phyloP scores from a whole-genome alignment of 1,284 basidiomycete genomes.

The Erythrobasidium hasegawianum region DNA sequence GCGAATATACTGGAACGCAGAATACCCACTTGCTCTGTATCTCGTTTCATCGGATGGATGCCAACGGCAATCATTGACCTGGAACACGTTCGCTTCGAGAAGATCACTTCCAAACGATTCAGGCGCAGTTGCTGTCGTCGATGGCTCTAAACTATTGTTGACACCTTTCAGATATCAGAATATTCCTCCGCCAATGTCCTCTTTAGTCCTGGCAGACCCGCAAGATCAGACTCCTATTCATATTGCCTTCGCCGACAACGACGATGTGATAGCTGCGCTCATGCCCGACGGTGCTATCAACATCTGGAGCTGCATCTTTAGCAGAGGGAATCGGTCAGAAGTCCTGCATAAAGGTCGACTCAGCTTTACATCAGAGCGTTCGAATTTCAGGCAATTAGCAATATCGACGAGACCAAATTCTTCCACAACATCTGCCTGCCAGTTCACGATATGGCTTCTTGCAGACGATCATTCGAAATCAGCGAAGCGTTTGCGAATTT shows the following conservation, averaged over 20 bases:
- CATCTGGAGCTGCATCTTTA: conserved; percentile 56
- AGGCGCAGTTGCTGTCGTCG: conserved; percentile 83
- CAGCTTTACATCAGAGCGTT: neutral
- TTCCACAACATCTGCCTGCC: neutral
- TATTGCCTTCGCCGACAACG: conserved; percentile 59
- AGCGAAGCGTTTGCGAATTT: neutral
- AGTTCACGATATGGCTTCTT: neutral
- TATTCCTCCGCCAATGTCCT: conserved; percentile 91
- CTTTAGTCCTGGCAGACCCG: conserved; percentile 47
- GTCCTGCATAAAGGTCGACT: neutral
- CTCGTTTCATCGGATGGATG: conserved; percentile 49
- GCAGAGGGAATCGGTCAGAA: conserved; percentile 7
- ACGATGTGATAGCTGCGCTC: conserved; percentile 64
- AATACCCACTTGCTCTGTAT: conserved; percentile 65
- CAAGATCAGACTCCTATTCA: conserved; percentile 59
- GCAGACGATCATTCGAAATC: neutral
- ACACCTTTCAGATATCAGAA: conserved; percentile 93
- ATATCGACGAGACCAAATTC: neutral
- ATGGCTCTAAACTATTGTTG: conserved; percentile 78
- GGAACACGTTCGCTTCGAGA: conserved; percentile 69
- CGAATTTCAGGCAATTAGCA: neutral
- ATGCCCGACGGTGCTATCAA: conserved; percentile 57
- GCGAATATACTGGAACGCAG: conserved; percentile 77
- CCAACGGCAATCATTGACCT: conserved; percentile 47
- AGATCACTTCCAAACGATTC: conserved; percentile 68